A percentile compares a stretch with the other conserved stretches of the same genome.
These are phyloP conservation scores for Shiraia sp. DNA, from an alignment of 2,329 filamentous ascomycete genomes.

Conservation along the genomic window DNA sequence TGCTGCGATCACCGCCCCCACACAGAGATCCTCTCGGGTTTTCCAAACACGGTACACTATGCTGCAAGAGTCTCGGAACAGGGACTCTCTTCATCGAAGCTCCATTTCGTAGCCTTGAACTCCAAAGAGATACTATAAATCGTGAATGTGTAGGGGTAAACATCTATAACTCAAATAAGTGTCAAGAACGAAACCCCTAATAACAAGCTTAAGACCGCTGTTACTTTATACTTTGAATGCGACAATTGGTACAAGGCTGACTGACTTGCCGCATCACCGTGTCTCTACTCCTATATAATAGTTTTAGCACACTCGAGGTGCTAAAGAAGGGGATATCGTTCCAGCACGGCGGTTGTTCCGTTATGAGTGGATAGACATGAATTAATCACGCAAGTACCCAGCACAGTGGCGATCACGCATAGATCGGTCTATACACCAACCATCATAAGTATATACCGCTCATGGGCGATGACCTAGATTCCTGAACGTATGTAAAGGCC, in stretches of 20 bases:
- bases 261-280: not conserved
- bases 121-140: conserved; percentile 2
- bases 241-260: conserved; percentile 1
- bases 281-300: conserved; percentile 1
- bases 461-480: no score
- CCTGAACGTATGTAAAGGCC: no score
- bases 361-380: conserved; percentile 5
- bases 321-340: conserved; percentile 10
- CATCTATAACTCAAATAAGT: conserved; percentile 2
- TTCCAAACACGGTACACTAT: not conserved
- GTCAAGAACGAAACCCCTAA: conserved; percentile 3
- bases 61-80: not conserved
- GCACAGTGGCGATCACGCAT: no score
- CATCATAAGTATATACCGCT: no score
- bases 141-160: conserved; percentile 4
- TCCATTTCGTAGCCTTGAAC: not conserved
- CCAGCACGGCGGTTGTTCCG: conserved; percentile 8
- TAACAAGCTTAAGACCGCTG: conserved; percentile 6
- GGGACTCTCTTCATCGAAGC: conserved; percentile 1
- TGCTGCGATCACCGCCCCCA: not conserved
- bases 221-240: conserved; percentile 7
- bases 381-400: not conserved
- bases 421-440: no score
- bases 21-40: conserved; percentile 1
- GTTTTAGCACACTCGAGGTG: conserved; percentile 5